Conservation (phyloP, 176 grass and related monocot genomes). For the Bromus sterilis region DNA sequence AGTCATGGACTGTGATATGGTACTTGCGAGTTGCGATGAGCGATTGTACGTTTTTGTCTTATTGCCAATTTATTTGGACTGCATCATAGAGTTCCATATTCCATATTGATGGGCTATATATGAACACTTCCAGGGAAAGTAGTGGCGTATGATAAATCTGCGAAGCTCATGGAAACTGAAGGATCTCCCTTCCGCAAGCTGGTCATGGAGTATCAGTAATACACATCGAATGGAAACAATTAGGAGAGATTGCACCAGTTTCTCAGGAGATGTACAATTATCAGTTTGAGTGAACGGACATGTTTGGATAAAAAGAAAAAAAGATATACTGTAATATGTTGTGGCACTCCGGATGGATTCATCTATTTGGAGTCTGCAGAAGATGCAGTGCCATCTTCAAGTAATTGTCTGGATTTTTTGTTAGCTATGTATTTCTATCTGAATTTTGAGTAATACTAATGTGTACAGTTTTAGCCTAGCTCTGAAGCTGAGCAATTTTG, state of each 20-base stretch:
- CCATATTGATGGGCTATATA: not conserved
- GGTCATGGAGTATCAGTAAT: conserved; percentile 65
- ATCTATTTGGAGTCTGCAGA: too few species aligned
- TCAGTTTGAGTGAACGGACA: not conserved
- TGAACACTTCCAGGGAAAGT: conserved; percentile 45
- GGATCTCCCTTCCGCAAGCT: conserved; percentile 54
- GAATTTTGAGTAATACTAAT: not conserved
- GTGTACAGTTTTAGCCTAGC: too few species aligned
- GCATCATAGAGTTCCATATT: not conserved
- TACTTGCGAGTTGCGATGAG: conserved; percentile 68
- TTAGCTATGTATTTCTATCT: not conserved
- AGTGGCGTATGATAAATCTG: conserved; percentile 55
- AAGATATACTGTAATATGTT: too few species aligned
- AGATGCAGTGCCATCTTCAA: not conserved
- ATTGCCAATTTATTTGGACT: not conserved
- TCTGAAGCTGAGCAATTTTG: too few species aligned
- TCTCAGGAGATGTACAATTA: not conserved
- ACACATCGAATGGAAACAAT: conserved; percentile 24
- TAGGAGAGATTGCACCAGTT: not conserved
- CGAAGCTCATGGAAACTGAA: conserved; percentile 66
- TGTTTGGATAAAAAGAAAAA: not conserved
- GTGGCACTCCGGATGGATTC: too few species aligned
- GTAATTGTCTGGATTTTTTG: not conserved
- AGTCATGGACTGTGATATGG: conserved; percentile 66
- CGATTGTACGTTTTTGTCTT: conserved; percentile 38